phyloP scores from a whole-genome alignment of 2,329 filamentous ascomycete genomes.

The Colletotrichum gigasporum region DNA sequence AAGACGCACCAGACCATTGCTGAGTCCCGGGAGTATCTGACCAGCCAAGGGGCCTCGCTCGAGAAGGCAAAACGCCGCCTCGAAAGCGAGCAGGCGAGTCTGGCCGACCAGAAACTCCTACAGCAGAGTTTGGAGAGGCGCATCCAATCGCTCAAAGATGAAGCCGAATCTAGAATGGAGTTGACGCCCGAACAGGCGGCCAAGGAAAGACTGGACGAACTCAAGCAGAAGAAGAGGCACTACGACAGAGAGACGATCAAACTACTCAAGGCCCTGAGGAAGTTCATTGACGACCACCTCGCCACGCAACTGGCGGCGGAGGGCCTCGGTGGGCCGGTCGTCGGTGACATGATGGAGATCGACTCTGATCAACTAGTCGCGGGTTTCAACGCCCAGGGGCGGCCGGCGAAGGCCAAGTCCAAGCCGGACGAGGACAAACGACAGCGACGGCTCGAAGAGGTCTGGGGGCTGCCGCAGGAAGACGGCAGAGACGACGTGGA shows the following conservation, averaged over 20 bases:
- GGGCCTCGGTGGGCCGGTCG: slow-evolving; percentile 83
- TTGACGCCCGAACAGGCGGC: slow-evolving; percentile 70
- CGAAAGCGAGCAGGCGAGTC: slow-evolving; percentile 58
- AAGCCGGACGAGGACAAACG: slow-evolving; percentile 57
- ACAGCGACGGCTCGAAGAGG: slow-evolving; percentile 71
- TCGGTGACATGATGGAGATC: slow-evolving; percentile 76
- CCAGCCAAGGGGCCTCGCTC: slow-evolving; percentile 51
- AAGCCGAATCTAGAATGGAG: slow-evolving; percentile 64
- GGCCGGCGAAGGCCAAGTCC: slow-evolving; percentile 58
- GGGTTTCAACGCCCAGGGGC: slow-evolving; percentile 69
- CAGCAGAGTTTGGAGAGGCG: slow-evolving; percentile 63
- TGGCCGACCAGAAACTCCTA: slow-evolving; percentile 66
- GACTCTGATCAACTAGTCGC: slow-evolving; percentile 67
- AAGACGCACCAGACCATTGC: slow-evolving; percentile 71
- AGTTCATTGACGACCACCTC: slow-evolving; percentile 76
- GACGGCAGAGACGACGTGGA: slow-evolving; percentile 43
- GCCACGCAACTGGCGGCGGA: slow-evolving; percentile 83
- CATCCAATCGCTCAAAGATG: slow-evolving; percentile 66
- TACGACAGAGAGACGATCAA: slow-evolving; percentile 70
- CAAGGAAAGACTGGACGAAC: slow-evolving; percentile 68
- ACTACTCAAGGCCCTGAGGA: slow-evolving; percentile 71
- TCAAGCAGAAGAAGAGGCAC: slow-evolving; percentile 65
- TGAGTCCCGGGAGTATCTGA: slow-evolving; percentile 70
- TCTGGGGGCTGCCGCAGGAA: slow-evolving; percentile 58
- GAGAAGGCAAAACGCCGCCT: slow-evolving; percentile 56